phyloP scores from a whole-genome alignment of 2,329 filamentous ascomycete species.

The Cytospora chrysosperma region DNA sequence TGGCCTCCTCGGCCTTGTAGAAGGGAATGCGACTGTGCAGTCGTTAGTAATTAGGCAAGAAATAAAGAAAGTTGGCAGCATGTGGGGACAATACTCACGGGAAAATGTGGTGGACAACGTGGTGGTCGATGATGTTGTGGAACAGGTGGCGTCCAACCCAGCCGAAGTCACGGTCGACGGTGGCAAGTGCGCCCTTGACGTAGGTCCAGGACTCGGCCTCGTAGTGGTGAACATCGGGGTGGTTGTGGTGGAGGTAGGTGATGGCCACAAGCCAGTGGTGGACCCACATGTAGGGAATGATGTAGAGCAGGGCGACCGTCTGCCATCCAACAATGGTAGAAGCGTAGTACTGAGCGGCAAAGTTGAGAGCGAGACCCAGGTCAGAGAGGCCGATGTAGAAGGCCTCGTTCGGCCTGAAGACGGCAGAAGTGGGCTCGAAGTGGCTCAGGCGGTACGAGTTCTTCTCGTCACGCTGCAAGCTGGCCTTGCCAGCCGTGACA shows the following conservation, averaged over 20 bases:
- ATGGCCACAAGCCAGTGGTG: constrained; percentile 74
- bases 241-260: constrained; percentile 73
- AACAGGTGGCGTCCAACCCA: constrained; percentile 65
- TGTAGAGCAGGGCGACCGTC: constrained; percentile 59
- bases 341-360: constrained; percentile 50
- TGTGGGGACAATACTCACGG: constrained; percentile 40
- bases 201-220: constrained; percentile 60
- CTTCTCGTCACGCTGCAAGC: constrained; percentile 44
- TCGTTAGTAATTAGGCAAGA: constrained; percentile 12
- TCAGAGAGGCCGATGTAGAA: constrained; percentile 58
- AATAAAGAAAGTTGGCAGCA: background rate
- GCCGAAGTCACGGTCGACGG: constrained; percentile 64
- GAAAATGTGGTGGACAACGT: constrained; percentile 64
- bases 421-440: constrained; percentile 60
- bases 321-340: constrained; percentile 53
- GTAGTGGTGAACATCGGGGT: constrained; percentile 59
- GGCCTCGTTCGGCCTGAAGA: constrained; percentile 59
- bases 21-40: constrained; percentile 51
- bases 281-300: constrained; percentile 66
- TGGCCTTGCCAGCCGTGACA: constrained; percentile 47
- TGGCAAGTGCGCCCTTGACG: constrained; percentile 60
- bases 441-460: constrained; percentile 50
- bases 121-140: constrained; percentile 64
- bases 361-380: constrained; percentile 55
- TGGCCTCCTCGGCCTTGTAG: constrained; percentile 60